A percentile compares a stretch with the other conserved stretches of the same genome.
phyloP scores from a whole-genome alignment of 2,329 filamentous ascomycete species.

The Hypoxylon sp. region DNA sequence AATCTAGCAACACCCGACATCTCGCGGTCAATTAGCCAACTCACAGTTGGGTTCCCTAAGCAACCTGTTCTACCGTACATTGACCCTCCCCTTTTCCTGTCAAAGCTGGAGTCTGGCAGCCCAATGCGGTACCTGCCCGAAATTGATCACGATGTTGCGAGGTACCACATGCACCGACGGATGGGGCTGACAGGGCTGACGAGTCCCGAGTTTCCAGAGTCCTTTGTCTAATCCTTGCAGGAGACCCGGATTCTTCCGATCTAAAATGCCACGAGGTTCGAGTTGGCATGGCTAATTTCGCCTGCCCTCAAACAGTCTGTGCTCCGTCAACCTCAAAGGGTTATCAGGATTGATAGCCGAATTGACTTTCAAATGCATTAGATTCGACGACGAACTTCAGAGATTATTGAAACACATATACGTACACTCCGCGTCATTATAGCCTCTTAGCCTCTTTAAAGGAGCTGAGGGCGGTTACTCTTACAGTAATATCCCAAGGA shows the following conservation, averaged over 20 bases:
- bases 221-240: slow-evolving; percentile 34
- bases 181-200: slow-evolving; percentile 46
- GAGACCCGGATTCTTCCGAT: slow-evolving; percentile 46
- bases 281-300: slow-evolving; percentile 25
- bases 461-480: slow-evolving; percentile 16
- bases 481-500: slow-evolving; percentile 24
- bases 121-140: slow-evolving; percentile 40
- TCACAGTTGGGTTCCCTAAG: slow-evolving; percentile 18
- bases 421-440: slow-evolving; percentile 27
- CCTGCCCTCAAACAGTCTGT: slow-evolving; percentile 16
- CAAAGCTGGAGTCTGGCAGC: slow-evolving; percentile 30
- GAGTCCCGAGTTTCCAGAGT: slow-evolving; percentile 35
- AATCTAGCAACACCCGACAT: neutral
- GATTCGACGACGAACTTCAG: slow-evolving; percentile 16
- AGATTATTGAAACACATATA: slow-evolving; percentile 28
- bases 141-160: slow-evolving; percentile 40
- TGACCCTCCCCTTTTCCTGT: slow-evolving; percentile 22
- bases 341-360: slow-evolving; percentile 3
- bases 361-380: slow-evolving; percentile 2
- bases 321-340: neutral
- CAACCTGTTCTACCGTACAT: slow-evolving; percentile 9
- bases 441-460: neutral
- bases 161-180: slow-evolving; percentile 25
- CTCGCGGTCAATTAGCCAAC: slow-evolving; percentile 6
- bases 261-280: slow-evolving; percentile 43